phyloP scores from a whole-genome alignment of 2,329 filamentous ascomycete species.

The Neonectria ditissima region DNA sequence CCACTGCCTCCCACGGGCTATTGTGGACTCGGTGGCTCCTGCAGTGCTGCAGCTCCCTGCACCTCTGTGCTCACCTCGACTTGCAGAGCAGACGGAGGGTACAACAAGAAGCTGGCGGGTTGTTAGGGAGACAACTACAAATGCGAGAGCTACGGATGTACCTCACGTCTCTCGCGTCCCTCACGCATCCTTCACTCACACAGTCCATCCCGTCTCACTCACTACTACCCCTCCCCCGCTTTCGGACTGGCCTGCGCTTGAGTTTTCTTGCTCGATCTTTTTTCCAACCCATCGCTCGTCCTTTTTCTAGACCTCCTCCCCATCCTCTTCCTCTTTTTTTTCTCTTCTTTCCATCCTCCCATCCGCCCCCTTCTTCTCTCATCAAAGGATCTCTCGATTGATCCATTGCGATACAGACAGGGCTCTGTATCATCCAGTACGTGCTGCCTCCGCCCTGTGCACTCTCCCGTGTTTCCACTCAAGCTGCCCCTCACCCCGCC shows the following conservation, averaged over 20 bases:
- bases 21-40: constrained; percentile 14
- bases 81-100: constrained; percentile 4
- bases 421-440: constrained; percentile 42
- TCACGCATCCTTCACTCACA: background rate
- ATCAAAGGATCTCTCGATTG: constrained; percentile 43
- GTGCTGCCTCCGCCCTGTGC: constrained; percentile 20
- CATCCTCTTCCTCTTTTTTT: constrained; percentile 35
- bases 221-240: constrained; percentile 52
- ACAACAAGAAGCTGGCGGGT: background rate
- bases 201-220: constrained; percentile 14
- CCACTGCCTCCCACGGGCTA: constrained; percentile 18
- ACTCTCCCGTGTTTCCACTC: constrained; percentile 17
- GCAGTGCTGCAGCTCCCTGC: constrained; percentile 11
- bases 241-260: constrained; percentile 46
- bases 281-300: constrained; percentile 35
- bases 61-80: constrained; percentile 12
- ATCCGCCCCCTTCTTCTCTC: constrained; percentile 39
- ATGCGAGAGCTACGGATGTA: background rate
- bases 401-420: constrained; percentile 47
- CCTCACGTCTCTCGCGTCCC: background rate
- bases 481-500: constrained; percentile 42
- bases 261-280: constrained; percentile 36
- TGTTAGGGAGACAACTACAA: background rate
- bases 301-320: constrained; percentile 37
- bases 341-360: constrained; percentile 37